Evolutionary conservation across 139 green algal species (phyloP), one percentile per base, ranked within the genome.

Genomic region (Chlamydomonas incerta): DNA sequence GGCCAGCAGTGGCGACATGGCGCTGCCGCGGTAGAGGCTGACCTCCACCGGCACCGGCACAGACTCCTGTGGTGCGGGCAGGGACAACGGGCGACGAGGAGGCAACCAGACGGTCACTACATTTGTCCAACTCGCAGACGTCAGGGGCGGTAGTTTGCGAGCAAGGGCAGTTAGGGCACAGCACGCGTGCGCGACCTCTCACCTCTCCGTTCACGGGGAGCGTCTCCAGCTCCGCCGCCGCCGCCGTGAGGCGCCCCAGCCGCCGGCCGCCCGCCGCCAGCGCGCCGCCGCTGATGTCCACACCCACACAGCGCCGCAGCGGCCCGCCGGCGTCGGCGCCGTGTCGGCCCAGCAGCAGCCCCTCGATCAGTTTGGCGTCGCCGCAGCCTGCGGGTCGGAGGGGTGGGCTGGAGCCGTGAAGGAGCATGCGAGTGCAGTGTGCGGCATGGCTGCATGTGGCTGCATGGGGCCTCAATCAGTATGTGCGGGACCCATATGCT

Each of bases 21-120:
- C 86, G 52, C 86, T 90, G 66, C 87, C 87, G 20, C 33, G 18
- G 63, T 69, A 84, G 2, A 90, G 72, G 11, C 5, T 10, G 31
- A 85, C 79, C 66, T 68, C 47, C 79, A 85, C 79, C 6, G 79
- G 79, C 21, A 17, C 46, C 47, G 79, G 79, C 13, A 85, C 79
- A 0, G 31, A 58, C 66, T 85, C 79, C 79, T 85, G 79, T 0
- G n/a, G n/a, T n/a, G n/a, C n/a, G n/a, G n/a, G n/a, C n/a, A n/a
- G n/a, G n/a, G n/a, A n/a, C n/a, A n/a, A n/a, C n/a, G n/a, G n/a
- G n/a, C n/a, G n/a, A n/a, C n/a, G n/a, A n/a, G n/a, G n/a, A n/a
- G n/a, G n/a, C n/a, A n/a, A n/a, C n/a, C n/a, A n/a, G n/a, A n/a
- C n/a, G n/a, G n/a, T n/a, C n/a, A n/a, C n/a, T n/a, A n/a, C n/a